Evolutionary conservation across 2,329 filamentous ascomycete genomes (phyloP).

Genomic region (Ophiostoma australiae): DNA sequence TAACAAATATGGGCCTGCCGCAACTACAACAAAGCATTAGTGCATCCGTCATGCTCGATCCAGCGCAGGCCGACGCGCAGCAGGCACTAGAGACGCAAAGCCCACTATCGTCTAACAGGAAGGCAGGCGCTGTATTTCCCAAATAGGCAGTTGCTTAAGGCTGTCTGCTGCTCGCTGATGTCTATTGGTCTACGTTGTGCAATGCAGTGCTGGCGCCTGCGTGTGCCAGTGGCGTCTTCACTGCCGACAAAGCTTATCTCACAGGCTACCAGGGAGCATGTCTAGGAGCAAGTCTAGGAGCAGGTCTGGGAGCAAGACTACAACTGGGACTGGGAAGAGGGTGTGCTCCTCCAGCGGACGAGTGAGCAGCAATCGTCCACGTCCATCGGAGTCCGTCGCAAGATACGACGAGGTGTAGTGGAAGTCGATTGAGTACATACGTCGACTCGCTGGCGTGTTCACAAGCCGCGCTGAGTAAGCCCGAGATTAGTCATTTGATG

Average conservation of each 20-base stretch:
- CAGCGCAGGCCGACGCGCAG: background rate
- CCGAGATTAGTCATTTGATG: too few relatives aligned
- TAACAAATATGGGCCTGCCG: background rate
- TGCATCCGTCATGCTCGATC: background rate
- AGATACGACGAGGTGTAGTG: constrained; percentile 2
- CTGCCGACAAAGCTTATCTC: constrained; percentile 12
- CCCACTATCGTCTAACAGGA: constrained; percentile 7
- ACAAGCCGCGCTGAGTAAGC: too few relatives aligned
- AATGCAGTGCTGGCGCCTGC: too few relatives aligned
- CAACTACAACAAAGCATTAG: background rate
- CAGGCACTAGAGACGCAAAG: background rate
- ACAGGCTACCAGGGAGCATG: background rate
- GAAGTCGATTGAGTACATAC: background rate
- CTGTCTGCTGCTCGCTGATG: too few relatives aligned
- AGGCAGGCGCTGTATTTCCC: constrained; percentile 15
- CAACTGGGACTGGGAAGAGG: background rate
- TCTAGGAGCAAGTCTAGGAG: too few relatives aligned
- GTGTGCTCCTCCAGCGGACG: background rate
- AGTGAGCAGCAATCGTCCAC: constrained; percentile 11
- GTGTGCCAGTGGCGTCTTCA: background rate
- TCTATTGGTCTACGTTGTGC: too few relatives aligned
- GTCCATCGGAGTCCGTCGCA: constrained; percentile 12
- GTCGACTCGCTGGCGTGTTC: too few relatives aligned
- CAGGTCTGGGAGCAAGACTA: too few relatives aligned
- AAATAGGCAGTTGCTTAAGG: constrained; percentile 21